Percentiles rank a stretch among this genome's conserved stretches.
These are phyloP conservation scores for Mortierella sp. DNA, from an alignment of 371 early-diverging fungal genomes.

Conservation along the genomic window DNA sequence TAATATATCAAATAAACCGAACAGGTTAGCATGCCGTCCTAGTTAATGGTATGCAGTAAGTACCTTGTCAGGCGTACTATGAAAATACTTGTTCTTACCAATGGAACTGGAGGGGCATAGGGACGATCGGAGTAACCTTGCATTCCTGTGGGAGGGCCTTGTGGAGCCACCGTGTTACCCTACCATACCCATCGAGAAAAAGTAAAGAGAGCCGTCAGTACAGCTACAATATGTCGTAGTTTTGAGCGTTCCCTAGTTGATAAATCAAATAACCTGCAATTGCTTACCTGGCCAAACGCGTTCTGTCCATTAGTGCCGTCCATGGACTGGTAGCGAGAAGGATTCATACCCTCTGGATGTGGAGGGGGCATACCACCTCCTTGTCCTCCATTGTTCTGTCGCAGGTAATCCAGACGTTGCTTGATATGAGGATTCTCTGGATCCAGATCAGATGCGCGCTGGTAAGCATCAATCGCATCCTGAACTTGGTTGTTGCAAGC, in stretches of 20 bases:
- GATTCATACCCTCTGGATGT: constrained; percentile 74
- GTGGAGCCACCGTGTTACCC: constrained; percentile 54
- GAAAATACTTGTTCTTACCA: constrained; percentile 19
- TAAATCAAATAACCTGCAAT: background rate
- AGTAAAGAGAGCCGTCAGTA: background rate
- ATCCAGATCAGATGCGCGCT: constrained; percentile 93
- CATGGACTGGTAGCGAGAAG: constrained; percentile 53
- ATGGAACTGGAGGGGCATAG: constrained; percentile 45
- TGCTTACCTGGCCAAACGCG: constrained; percentile 46
- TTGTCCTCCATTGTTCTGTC: constrained; percentile 51
- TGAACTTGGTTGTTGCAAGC: constrained; percentile 97
- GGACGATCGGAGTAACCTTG: constrained; percentile 53
- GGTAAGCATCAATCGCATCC: constrained; percentile 98
- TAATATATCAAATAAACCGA: background rate
- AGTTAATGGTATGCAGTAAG: background rate
- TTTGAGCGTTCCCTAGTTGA: background rate
- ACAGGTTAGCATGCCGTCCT: background rate
- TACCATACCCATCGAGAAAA: background rate
- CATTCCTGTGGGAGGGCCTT: constrained; percentile 59
- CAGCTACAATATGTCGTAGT: background rate
- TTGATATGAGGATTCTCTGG: constrained; percentile 87
- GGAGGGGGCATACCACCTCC: constrained; percentile 64
- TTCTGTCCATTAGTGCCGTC: constrained; percentile 39
- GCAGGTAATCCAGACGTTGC: constrained; percentile 77
- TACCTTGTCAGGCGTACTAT: background rate